Base-by-base conservation (phyloP, 1,139 yeast genomes). In the Lodderomyces parapsilosis region DNA sequence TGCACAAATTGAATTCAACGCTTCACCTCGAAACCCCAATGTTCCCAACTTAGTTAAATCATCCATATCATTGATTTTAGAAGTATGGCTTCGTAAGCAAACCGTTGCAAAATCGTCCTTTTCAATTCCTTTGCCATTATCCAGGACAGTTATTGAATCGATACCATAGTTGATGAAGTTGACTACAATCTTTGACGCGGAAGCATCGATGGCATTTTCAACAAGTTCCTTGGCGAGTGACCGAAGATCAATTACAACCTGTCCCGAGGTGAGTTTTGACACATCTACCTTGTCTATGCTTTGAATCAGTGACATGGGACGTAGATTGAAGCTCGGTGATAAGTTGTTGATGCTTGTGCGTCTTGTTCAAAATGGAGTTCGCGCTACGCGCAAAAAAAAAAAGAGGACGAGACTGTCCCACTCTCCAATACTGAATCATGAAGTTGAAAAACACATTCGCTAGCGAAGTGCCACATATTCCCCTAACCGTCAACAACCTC, bases 11-110 rank as follows among this genome's bases (percentile, higher is more conserved):
- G 95, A 84, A 53, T 86, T 81, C 54, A 88, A 65, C 0, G 96
- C 96, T 60, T 88, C 96, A 19, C 96, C 96, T 59, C 96, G 72
- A 55, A 88, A 88, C 0, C 96, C 96, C 34, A 84, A 65, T 0
- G 93, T 83, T 3, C 55, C 52, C 6, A 85, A 77, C 3, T 57
- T 54, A 6, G 66, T 66, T 23, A 86, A 63, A 51, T 83, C 89
- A 18, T 78, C 80, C 57, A 84, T 85, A 1, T 60, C 55, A 0
- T 59, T 47, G 9, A 93, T 63, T 58, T 93, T 93, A 0, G 98
- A 91, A 0, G 99, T 93, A 53, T 83, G 78, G 56, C 88, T 87
- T 51, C 86, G 83, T 45, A 75, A 54, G 30, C 96, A 93, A 1
- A 93, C 61, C 7, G 66, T 60, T 1, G 65, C 78, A 55, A 80